Percentiles rank a stretch among this genome's conserved stretches.
Evolutionary conservation across 2,329 filamentous ascomycete species (phyloP).

Genomic region (Fusarium sp.): DNA sequence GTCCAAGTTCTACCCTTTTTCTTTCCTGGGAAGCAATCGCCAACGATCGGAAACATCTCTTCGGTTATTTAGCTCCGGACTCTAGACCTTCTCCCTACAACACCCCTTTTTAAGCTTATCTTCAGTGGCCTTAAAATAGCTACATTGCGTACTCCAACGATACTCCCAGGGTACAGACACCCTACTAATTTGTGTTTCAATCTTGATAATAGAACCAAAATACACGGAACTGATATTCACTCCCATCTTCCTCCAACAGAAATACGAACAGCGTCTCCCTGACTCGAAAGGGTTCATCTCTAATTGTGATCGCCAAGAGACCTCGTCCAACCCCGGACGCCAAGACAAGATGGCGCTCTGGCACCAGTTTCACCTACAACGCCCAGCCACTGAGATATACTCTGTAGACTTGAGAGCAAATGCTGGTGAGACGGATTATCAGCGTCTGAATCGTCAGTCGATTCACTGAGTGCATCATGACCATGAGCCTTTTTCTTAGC

Average conservation of each 20-base stretch:
- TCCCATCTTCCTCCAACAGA: conserved; percentile 1
- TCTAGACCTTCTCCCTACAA: no score
- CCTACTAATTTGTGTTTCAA: background rate
- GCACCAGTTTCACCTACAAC: background rate
- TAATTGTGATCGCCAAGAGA: conserved; percentile 6
- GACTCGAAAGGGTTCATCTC: background rate
- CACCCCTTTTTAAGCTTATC: background rate
- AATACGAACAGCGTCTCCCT: conserved; percentile 1
- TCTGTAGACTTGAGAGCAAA: background rate
- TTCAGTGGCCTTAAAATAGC: background rate
- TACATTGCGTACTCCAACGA: background rate
- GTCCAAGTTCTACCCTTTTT: no score
- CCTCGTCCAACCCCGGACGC: conserved; percentile 54
- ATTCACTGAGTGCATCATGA: background rate
- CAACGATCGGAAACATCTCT: no score
- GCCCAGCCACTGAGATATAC: background rate
- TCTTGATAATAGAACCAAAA: no score
- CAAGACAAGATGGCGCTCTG: conserved; percentile 35
- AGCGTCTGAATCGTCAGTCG: background rate
- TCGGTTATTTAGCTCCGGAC: no score
- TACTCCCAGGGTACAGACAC: no score
- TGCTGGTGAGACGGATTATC: background rate
- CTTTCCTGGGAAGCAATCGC: no score
- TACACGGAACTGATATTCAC: background rate
- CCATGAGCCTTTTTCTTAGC: conserved; percentile 1